Conservation (phyloP, 2,329 filamentous ascomycete genomes). For the Biscogniauxia sp. region DNA sequence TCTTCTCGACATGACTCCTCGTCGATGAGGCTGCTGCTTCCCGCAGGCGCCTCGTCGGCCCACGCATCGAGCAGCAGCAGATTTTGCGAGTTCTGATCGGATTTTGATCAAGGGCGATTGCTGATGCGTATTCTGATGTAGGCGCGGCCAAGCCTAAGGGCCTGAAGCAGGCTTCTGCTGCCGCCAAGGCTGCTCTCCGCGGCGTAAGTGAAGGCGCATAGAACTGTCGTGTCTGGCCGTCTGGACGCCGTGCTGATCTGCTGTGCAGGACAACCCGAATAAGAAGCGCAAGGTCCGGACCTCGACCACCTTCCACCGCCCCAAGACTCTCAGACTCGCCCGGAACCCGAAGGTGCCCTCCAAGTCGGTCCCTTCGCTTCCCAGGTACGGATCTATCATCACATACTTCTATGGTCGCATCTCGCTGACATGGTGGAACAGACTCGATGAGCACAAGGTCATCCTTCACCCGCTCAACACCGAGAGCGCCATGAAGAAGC, state of each 20-base stretch:
- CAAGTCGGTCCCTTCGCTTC: constrained; percentile 86
- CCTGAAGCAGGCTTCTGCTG: constrained; percentile 85
- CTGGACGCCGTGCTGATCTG: constrained; percentile 18
- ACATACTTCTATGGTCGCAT: neutral
- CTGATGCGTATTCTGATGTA: constrained; percentile 59
- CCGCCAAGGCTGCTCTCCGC: constrained; percentile 94
- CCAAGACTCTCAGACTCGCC: constrained; percentile 92
- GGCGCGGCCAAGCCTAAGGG: constrained; percentile 58
- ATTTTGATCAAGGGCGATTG: constrained; percentile 59
- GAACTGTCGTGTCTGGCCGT: neutral
- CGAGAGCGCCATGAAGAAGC: constrained; percentile 99
- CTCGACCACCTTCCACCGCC: constrained; percentile 93
- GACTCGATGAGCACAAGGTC: constrained; percentile 96
- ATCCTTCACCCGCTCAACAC: constrained; percentile 99
- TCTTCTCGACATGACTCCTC: constrained; percentile 6
- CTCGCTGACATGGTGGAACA: neutral
- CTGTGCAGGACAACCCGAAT: constrained; percentile 54
- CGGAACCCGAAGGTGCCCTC: constrained; percentile 94
- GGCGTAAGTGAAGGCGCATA: constrained; percentile 65
- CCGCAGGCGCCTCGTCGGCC: constrained; percentile 26
- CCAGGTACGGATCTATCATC: constrained; percentile 40
- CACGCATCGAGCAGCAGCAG: constrained; percentile 68
- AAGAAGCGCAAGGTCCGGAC: constrained; percentile 92
- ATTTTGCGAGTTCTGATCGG: constrained; percentile 69
- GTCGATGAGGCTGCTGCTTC: constrained; percentile 14